Conservation (phyloP, 176 grass and related monocot genomes). For the Dactylis glomerata region DNA sequence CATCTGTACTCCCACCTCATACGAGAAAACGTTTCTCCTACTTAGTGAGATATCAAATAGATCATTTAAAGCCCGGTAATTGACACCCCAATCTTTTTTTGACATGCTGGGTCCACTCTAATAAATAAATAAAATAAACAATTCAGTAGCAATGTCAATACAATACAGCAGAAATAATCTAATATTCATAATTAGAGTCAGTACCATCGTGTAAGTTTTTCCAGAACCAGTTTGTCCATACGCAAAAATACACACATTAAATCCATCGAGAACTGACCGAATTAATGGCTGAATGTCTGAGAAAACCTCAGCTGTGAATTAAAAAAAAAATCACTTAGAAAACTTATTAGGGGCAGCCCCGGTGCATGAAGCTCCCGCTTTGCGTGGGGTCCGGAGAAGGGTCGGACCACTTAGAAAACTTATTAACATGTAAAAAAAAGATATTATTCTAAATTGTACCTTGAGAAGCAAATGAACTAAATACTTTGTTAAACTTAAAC, state of each 20-base stretch:
- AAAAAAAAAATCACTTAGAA: background rate
- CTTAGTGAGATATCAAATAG: constrained; percentile 85
- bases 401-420: background rate
- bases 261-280: constrained; percentile 92
- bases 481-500: constrained; percentile 99
- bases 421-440: background rate
- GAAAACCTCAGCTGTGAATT: constrained; percentile 75
- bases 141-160: background rate
- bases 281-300: constrained; percentile 86
- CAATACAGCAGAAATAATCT: background rate
- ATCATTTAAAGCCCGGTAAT: constrained; percentile 94
- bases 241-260: constrained; percentile 96
- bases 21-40: constrained; percentile 77
- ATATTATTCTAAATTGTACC: constrained; percentile 35
- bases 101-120: constrained; percentile 85
- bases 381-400: too few species aligned
- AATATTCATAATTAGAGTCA: background rate
- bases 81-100: constrained; percentile 95
- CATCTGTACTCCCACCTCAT: constrained; percentile 97
- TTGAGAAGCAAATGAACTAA: constrained; percentile 61
- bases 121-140: constrained; percentile 21
- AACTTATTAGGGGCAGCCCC: too few species aligned
- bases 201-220: constrained; percentile 98
- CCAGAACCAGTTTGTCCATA: constrained; percentile 98
- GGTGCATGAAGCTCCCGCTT: too few species aligned